Base-by-base conservation (phyloP, 441 rosid species). In the Pelargonium cotyledonis region DNA sequence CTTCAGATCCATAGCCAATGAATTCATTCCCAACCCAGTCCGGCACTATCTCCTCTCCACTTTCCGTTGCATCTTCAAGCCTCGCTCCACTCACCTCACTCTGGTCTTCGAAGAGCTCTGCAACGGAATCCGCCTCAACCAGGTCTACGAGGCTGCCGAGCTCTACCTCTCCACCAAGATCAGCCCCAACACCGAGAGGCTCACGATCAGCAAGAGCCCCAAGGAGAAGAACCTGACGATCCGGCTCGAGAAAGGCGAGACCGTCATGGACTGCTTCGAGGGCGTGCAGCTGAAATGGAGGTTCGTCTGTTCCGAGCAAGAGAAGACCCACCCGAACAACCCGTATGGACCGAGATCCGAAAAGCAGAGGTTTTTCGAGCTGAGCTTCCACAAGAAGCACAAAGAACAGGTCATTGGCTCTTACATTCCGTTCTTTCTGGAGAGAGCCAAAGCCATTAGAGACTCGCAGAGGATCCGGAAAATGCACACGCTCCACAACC, bases 1-100 rank as follows among this genome's bases (percentile, higher is more conserved):
- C 46, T 47, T 82, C 21, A 76, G 82, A 8, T 81, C 95, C 19
- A 71, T 85, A 77, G 69, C 76, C 41, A 49, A 84, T 16, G 86
- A 85, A 3, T 63, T 85, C 55, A 67, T 85, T 5, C 91, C 89
- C 8, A 43, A 2, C 0, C 72, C 73, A 26, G 66, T 83, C 68
- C 80, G 70, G 15, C 16, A 74, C 0, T 82, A 79, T 67, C 68
- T 88, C 26, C 60, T 40, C 40, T 31, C 47, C 2, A 14, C 73
- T 1, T 12, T 81, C 18, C 70, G 65, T 40, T 57, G 67, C 31
- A 65, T 72, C 58, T 70, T 82, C 70, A 19, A 57, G 23, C 82
- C 79, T 14, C 46, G 15, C 5, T 21, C 65, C 6, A 18, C 40
- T 0, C 4, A 65, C 21, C 64, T 77, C 49, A 70, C 71, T 15